Evolutionary conservation across 2,329 filamentous ascomycete species (phyloP), one percentile per base, ranked within the genome.

Genomic region (Colletotrichum sp.): DNA sequence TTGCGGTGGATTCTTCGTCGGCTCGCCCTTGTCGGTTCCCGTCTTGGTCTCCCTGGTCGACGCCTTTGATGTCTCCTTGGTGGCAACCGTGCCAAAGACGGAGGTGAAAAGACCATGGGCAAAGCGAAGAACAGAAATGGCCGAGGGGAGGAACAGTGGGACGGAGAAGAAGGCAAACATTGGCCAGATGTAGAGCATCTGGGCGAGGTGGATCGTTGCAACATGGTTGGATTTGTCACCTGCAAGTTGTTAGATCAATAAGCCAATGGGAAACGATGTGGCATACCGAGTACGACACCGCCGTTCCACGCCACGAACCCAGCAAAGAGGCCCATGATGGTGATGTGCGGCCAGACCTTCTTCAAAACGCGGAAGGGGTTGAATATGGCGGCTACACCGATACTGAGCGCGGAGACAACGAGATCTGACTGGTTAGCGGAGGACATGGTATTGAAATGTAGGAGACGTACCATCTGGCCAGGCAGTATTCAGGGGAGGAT

Each of bases 171-270:
- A 98, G 44, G 92, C 87, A 74, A 98, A 93, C 77, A 98, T 94
- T 0, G 96, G 94, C 94, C 96, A 98, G 79, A 99, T 93, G 82
- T 99, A 99, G 22, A 99, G 93, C 91, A 99, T 95, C 85, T 99
- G 97, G 0, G 96, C 91, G 7, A 97, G 86, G 82, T 99, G 96
- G 15, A 99, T 87, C 1, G 96, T 97, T 1, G 96, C 96, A 36
- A 97, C 90, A 81, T 99, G 97, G 81, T 98, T 98, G 30, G 95
- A 93, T 85, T 98, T 99, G 85, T 99, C 97, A 48, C 96, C 95
- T 95, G 72, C 5, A 26, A 26, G 13, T 2, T 52, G 72, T 87
- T 70, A 87, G 81, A n/a, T 30, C 10, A 6, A 28, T n/a, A 8
- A 55, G 0, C 3, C 22, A 10, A n/a, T 9, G 28, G 28, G 4